These are phyloP conservation scores for Prunus salicina DNA, from an alignment of 306 rosid species.

Conservation along the genomic window DNA sequence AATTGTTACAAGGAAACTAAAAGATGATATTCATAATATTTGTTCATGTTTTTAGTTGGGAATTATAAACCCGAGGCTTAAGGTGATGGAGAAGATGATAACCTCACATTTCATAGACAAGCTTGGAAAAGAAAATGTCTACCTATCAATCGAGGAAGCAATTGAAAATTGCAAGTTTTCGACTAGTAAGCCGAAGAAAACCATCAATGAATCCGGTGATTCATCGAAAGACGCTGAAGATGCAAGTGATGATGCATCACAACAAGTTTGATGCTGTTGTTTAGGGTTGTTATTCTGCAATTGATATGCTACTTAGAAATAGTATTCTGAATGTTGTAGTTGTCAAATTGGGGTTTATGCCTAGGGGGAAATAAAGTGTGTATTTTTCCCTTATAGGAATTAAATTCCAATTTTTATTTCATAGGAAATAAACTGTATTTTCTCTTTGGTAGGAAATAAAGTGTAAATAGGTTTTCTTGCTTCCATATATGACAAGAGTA, in stretches of 20 bases:
- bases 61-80: conserved; percentile 70
- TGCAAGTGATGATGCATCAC: background rate
- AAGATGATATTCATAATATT: background rate
- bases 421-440: background rate
- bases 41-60: conserved; percentile 30
- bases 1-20: background rate
- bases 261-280: background rate
- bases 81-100: conserved; percentile 78
- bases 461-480: background rate
- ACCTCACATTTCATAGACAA: conserved; percentile 48
- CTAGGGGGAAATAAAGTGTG: background rate
- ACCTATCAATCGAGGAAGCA: conserved; percentile 63
- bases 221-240: background rate
- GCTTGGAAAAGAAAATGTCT: conserved; percentile 60
- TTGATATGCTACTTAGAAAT: background rate
- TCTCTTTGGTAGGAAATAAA: background rate
- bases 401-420: no score
- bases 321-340: background rate
- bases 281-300: background rate
- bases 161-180: conserved; percentile 44
- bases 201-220: background rate
- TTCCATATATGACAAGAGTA: no score
- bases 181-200: conserved; percentile 24
- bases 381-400: background rate
- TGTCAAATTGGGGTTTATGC: background rate